Percentiles rank a stretch among this genome's conserved stretches.
phyloP scores from a whole-genome alignment of 495 filamentous ascomycete genomes.

The Aspergillus conjunctus region DNA sequence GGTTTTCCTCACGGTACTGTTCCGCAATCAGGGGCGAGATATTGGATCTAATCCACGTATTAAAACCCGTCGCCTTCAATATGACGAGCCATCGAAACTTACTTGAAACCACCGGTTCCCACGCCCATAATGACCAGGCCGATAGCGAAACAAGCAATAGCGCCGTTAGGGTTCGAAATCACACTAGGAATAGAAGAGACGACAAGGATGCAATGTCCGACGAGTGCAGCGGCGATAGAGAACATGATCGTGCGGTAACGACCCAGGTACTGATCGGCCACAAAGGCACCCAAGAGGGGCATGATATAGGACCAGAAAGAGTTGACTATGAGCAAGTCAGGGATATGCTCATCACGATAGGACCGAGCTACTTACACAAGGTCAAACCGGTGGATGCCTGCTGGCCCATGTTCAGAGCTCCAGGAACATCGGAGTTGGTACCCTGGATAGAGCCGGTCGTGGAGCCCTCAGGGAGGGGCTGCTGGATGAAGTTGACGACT shows the following conservation, averaged over 20 bases:
- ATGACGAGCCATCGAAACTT: constrained; percentile 28
- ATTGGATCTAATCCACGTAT: constrained; percentile 50
- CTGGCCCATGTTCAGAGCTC: constrained; percentile 69
- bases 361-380: constrained; percentile 34
- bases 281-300: constrained; percentile 67
- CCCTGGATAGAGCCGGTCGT: constrained; percentile 57
- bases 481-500: constrained; percentile 70
- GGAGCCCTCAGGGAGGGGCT: constrained; percentile 59
- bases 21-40: constrained; percentile 59
- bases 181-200: constrained; percentile 61
- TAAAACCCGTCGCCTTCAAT: not conserved
- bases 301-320: constrained; percentile 74
- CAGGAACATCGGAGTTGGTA: constrained; percentile 52
- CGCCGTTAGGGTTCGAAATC: constrained; percentile 52
- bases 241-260: constrained; percentile 66
- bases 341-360: not conserved
- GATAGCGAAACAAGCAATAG: constrained; percentile 61
- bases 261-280: constrained; percentile 72
- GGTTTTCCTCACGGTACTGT: constrained; percentile 51
- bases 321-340: constrained; percentile 52
- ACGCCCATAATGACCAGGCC: constrained; percentile 61
- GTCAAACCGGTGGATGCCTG: constrained; percentile 64
- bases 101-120: constrained; percentile 63
- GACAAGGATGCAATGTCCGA: constrained; percentile 65
- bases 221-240: constrained; percentile 57